Evolutionary conservation across 352 stramenopile genomes (phyloP).

Genomic region (Phytophthora sojae): DNA sequence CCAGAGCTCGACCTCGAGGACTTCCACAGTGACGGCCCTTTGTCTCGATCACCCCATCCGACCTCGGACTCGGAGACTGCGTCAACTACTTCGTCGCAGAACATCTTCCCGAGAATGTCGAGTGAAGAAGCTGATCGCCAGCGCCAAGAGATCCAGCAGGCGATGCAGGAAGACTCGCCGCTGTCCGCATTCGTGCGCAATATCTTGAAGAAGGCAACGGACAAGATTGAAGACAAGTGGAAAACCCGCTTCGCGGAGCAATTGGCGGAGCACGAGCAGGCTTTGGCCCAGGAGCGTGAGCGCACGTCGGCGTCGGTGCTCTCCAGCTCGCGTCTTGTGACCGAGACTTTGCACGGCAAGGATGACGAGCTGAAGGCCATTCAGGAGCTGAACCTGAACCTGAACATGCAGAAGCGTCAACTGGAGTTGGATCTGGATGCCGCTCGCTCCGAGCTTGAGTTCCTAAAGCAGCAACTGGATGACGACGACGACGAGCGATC

Average conservation of each 20-base stretch:
- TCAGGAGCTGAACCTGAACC: slow-evolving; percentile 65
- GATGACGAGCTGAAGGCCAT: slow-evolving; percentile 80
- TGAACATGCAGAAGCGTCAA: slow-evolving; percentile 76
- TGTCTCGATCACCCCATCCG: slow-evolving; percentile 33
- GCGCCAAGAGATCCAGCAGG: slow-evolving; percentile 45
- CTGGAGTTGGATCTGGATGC: slow-evolving; percentile 74
- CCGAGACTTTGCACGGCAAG: slow-evolving; percentile 77
- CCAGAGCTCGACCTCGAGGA: slow-evolving; percentile 39
- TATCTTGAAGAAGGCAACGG: slow-evolving; percentile 77
- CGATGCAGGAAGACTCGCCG: slow-evolving; percentile 68
- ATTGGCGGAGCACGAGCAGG: slow-evolving; percentile 70
- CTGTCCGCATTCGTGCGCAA: slow-evolving; percentile 77
- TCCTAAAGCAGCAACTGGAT: slow-evolving; percentile 74
- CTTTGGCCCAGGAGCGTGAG: slow-evolving; percentile 69
- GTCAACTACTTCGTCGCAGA: slow-evolving; percentile 44
- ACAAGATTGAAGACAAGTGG: slow-evolving; percentile 88
- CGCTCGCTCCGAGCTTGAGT: slow-evolving; percentile 72
- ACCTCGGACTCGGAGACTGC: slow-evolving; percentile 42
- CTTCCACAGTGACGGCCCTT: slow-evolving; percentile 22
- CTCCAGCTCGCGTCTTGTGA: slow-evolving; percentile 72
- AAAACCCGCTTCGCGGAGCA: slow-evolving; percentile 77
- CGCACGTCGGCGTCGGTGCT: slow-evolving; percentile 69
- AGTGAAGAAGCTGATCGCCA: slow-evolving; percentile 45
- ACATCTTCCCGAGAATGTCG: slow-evolving; percentile 41
- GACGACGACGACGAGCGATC: slow-evolving; percentile 78